A percentile compares a stretch with the other conserved stretches of the same genome.
Conservation (phyloP, 1,139 yeast genomes). For the Zygoascus hellenicus region DNA sequence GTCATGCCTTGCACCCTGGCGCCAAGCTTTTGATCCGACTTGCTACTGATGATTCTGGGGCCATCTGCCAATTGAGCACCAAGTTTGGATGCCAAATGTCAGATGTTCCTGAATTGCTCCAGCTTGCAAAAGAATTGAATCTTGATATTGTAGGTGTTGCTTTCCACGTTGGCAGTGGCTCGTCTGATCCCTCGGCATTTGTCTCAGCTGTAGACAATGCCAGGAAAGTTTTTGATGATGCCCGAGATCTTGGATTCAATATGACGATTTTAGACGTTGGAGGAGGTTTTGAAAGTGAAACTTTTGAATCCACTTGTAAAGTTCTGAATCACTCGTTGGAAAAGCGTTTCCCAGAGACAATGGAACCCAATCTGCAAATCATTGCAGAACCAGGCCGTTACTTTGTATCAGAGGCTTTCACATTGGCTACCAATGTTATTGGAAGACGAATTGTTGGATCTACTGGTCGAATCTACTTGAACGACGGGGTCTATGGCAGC, state of each 20-base stretch:
- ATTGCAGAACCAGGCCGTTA: conserved; percentile 96
- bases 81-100: conserved; percentile 79
- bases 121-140: conserved; percentile 54
- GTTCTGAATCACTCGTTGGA: conserved; percentile 55
- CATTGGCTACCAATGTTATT: conserved; percentile 77
- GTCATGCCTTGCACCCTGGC: conserved; percentile 59
- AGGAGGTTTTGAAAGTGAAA: conserved; percentile 77
- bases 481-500: conserved; percentile 95
- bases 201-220: conserved; percentile 71
- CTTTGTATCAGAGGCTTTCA: conserved; percentile 79
- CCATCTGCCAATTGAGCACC: conserved; percentile 81
- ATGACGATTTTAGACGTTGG: conserved; percentile 76
- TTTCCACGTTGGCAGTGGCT: conserved; percentile 95
- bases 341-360: conserved; percentile 48
- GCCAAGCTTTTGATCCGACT: conserved; percentile 72
- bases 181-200: conserved; percentile 65
- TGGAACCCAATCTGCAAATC: conserved; percentile 41
- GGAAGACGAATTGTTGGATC: conserved; percentile 55
- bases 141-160: conserved; percentile 78
- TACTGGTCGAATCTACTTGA: conserved; percentile 52
- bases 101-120: conserved; percentile 51
- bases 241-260: conserved; percentile 41
- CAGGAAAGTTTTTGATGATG: conserved; percentile 60
- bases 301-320: conserved; percentile 57
- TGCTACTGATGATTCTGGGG: conserved; percentile 83